A percentile compares a stretch with the other conserved stretches of the same genome.
phyloP scores from a whole-genome alignment of 192 early-diverging fungal genomes.

The Spizellomyces sp. region DNA sequence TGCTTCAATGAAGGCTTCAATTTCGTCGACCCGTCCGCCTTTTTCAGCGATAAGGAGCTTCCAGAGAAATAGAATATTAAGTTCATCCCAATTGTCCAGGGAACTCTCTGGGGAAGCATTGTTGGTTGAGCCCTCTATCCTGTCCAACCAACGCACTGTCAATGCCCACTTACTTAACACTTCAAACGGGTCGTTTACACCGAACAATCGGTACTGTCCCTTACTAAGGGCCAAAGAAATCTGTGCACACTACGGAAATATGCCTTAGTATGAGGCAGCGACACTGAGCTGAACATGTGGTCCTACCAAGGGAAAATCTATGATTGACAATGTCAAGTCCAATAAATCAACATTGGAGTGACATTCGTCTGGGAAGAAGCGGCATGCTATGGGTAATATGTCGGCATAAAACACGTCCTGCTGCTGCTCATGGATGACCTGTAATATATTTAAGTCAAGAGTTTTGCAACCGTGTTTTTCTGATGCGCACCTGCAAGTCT shows the following conservation, averaged over 20 bases:
- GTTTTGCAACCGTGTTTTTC: too few relatives aligned
- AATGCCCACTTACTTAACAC: not conserved
- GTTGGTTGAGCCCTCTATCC: not conserved
- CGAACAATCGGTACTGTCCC: not conserved
- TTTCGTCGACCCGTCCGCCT: conserved; percentile 1
- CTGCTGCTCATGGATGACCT: conserved; percentile 9
- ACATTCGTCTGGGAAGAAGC: conserved; percentile 1
- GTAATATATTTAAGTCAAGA: too few relatives aligned
- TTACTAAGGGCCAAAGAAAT: not conserved
- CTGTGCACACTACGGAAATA: not conserved
- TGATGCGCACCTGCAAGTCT: too few relatives aligned
- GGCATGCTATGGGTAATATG: not conserved
- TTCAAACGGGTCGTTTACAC: not conserved
- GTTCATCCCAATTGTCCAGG: conserved; percentile 6
- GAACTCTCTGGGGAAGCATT: not conserved
- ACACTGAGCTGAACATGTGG: not conserved
- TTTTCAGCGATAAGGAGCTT: conserved; percentile 14
- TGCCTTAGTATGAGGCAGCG: not conserved
- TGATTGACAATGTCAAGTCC: not conserved
- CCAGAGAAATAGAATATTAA: conserved; percentile 22
- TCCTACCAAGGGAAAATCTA: conserved; percentile 1
- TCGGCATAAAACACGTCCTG: conserved; percentile 2
- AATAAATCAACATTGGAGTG: conserved; percentile 1
- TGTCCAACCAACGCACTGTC: too few relatives aligned
- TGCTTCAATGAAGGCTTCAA: not conserved